Conservation (phyloP, 2,329 filamentous ascomycete species). For the Bipolaris sorokiniana region DNA sequence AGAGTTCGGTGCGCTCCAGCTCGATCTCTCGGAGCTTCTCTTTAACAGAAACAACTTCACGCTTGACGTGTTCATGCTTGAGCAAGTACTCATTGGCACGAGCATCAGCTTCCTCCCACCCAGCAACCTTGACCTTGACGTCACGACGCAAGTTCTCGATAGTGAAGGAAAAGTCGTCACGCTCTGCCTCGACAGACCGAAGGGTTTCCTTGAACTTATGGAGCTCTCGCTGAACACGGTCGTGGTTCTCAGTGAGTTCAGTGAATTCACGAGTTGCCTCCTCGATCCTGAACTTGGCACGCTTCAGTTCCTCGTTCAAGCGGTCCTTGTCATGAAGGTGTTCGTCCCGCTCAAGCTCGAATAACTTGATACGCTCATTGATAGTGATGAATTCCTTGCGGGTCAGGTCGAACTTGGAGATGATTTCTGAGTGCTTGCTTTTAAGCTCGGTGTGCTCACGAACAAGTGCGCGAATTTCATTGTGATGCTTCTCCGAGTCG, state of each 20-base stretch:
- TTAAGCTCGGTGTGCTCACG: conserved; percentile 35
- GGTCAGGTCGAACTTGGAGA: conserved; percentile 28
- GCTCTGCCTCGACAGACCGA: conserved; percentile 26
- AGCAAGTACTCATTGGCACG: conserved; percentile 26
- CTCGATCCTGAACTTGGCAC: conserved; percentile 25
- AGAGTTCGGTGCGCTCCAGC: conserved; percentile 26
- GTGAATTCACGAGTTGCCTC: conserved; percentile 29
- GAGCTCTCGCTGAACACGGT: conserved; percentile 30
- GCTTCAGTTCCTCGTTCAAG: conserved; percentile 33
- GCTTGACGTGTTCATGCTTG: conserved; percentile 34
- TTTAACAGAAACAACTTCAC: conserved; percentile 32
- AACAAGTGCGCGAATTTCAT: conserved; percentile 26
- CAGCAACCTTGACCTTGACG: conserved; percentile 24
- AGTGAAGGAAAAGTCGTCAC: conserved; percentile 28
- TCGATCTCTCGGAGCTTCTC: conserved; percentile 31
- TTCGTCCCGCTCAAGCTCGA: conserved; percentile 32
- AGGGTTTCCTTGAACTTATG: conserved; percentile 32
- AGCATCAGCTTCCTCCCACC: conserved; percentile 31
- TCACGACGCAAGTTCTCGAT: conserved; percentile 33
- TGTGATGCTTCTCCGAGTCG: conserved; percentile 31
- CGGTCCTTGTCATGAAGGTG: conserved; percentile 34
- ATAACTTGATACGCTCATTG: conserved; percentile 31
- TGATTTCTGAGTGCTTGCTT: conserved; percentile 28
- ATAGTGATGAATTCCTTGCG: conserved; percentile 31
- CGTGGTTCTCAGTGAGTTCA: conserved; percentile 31